Evolutionary conservation across 78 protist genomes (phyloP).

Genomic region (Isochrysis galbana): DNA sequence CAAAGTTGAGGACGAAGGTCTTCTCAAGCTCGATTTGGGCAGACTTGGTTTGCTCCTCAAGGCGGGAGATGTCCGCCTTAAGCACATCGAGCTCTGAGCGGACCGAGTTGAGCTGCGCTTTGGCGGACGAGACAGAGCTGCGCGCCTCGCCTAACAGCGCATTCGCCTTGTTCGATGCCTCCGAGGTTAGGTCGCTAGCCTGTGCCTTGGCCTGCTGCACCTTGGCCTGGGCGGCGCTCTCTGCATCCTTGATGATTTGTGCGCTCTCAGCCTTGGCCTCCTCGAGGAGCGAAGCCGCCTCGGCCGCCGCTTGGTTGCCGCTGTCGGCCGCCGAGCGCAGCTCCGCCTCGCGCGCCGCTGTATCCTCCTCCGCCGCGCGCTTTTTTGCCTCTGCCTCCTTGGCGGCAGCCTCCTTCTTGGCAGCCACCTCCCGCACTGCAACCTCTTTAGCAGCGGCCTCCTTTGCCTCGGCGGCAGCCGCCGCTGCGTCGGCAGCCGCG

Average conservation of each 20-base stretch:
- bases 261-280: not conserved
- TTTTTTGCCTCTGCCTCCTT: not conserved
- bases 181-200: not conserved
- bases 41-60: not conserved
- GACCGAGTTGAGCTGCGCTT: not conserved
- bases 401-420: not conserved
- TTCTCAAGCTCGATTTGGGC: not conserved
- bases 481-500: not conserved
- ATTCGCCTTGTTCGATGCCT: not conserved
- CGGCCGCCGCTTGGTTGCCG: not conserved
- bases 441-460: not conserved
- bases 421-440: not conserved
- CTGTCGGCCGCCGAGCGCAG: not conserved
- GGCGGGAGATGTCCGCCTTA: not conserved
- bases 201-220: not conserved
- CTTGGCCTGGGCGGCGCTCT: not conserved
- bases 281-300: not conserved
- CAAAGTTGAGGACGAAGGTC: constrained; percentile 7
- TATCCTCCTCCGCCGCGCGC: not conserved
- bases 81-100: not conserved
- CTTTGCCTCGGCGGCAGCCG: not conserved
- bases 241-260: not conserved
- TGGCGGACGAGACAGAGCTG: too few species aligned
- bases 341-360: not conserved
- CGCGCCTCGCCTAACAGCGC: not conserved